phyloP scores from a whole-genome alignment of 1,139 yeast species.

The Suhomyces coccinellae region DNA sequence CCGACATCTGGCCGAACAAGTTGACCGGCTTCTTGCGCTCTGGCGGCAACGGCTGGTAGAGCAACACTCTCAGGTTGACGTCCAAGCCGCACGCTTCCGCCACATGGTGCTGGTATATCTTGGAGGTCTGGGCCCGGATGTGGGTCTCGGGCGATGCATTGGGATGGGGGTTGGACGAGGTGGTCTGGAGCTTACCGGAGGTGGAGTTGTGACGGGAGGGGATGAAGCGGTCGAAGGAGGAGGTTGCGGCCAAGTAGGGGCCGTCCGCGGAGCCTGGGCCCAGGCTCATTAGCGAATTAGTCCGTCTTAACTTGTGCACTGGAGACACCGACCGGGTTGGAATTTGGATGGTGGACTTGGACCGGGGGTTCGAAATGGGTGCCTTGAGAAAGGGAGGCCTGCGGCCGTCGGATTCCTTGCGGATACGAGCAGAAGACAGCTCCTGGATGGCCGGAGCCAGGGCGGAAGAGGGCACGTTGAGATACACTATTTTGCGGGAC shows the following conservation, averaged over 20 bases:
- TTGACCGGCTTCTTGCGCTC: conserved; percentile 60
- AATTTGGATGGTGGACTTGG: conserved; percentile 22
- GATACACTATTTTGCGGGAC: conserved; percentile 31
- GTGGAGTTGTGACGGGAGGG: conserved; percentile 48
- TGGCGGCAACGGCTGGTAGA: conserved; percentile 88
- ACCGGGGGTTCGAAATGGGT: conserved; percentile 20
- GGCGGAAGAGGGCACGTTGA: conserved; percentile 9
- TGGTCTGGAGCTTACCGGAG: conserved; percentile 37
- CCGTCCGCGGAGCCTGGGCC: conserved; percentile 27
- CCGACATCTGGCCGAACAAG: conserved; percentile 32
- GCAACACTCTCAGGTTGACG: conserved; percentile 78
- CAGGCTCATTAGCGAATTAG: conserved; percentile 35
- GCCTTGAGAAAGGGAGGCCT: conserved; percentile 22
- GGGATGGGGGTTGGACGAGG: conserved; percentile 38
- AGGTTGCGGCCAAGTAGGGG: conserved; percentile 24
- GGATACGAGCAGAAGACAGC: not conserved
- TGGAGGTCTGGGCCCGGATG: conserved; percentile 67
- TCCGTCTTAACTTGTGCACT: conserved; percentile 32
- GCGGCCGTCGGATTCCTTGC: conserved; percentile 1
- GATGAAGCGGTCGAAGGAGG: conserved; percentile 43
- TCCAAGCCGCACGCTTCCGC: conserved; percentile 95
- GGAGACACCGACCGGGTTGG: conserved; percentile 19
- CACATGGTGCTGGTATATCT: conserved; percentile 77
- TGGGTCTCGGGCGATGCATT: conserved; percentile 54
- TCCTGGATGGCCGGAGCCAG: not conserved